Base-by-base conservation (phyloP, 768 basidiomycete species). In the Roridomyces roridus region DNA sequence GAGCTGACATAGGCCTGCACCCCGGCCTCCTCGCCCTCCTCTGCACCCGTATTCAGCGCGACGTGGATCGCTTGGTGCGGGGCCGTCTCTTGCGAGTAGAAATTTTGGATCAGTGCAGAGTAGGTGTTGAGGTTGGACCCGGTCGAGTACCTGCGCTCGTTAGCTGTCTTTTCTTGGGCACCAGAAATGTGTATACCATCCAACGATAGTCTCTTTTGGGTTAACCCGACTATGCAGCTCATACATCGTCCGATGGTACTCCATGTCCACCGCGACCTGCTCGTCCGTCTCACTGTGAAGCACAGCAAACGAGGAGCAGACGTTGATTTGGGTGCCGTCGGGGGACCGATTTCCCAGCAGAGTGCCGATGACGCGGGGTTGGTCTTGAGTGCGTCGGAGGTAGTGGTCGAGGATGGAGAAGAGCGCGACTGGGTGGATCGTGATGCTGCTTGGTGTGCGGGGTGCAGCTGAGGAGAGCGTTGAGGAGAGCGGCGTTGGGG, bases 401-500 rank as follows among this genome's bases (percentile, higher is more conserved):
- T 95, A 96, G 79, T 98, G 96, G 75, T 97, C 96, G 63, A 98
- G 87, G 78, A 98, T 92, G 49, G 94, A 89, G 72, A 97, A 93
- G 44, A 98, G 85, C 5, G 93, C 94, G 47, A 93, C 89, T 12
- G 96, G 95, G 70, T 96, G 93, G 58, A 98, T 84, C 44, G 88
- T 92, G 53, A 97, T 84, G 41, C 79, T 82, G 26, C 85, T 83
- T 26, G 89, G 89, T 54, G 86, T 80, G 35, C 88, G 86, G 81
- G 76, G 73, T 5, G 67, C 58, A 67, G 74, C 71, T n/a, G n/a
- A n/a, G n/a, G n/a, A n/a, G 41, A 74, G 71, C 5, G 67, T 51
- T 20, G 74, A 52, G 43, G 72, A 71, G n/a, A n/a, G n/a, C 12
- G 68, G 43, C 11, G 75, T 64, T 18, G 70, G 62, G 26, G 70